A percentile compares a stretch with the other conserved stretches of the same genome.
Conservation (phyloP, 2,329 filamentous ascomycete species). For the Chalara sp. region DNA sequence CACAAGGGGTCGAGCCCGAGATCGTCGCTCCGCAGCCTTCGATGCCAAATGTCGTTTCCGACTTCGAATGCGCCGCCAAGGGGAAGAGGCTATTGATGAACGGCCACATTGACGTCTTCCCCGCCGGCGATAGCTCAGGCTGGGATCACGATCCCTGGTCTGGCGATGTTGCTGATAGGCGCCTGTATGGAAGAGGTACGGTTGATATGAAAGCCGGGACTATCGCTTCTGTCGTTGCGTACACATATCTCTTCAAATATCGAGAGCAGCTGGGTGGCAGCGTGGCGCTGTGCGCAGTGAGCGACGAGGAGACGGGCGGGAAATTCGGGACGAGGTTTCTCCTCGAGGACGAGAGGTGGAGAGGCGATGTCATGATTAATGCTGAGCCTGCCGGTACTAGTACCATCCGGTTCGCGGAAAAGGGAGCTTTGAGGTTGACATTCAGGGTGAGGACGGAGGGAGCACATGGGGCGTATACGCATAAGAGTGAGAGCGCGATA, state of each 20-base stretch:
- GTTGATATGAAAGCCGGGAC: conserved; percentile 40
- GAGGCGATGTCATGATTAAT: conserved; percentile 32
- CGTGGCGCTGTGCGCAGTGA: conserved; percentile 27
- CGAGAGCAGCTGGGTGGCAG: conserved; percentile 17
- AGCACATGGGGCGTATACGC: conserved; percentile 34
- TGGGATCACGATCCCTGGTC: conserved; percentile 33
- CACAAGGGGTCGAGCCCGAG: neutral
- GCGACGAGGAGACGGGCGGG: conserved; percentile 35
- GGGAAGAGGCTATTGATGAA: conserved; percentile 32
- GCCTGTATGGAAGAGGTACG: conserved; percentile 31
- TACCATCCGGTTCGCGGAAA: conserved; percentile 35
- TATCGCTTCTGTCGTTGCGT: conserved; percentile 33
- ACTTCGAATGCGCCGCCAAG: conserved; percentile 18
- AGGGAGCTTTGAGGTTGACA: conserved; percentile 33
- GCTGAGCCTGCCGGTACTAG: conserved; percentile 31
- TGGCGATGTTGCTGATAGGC: conserved; percentile 26
- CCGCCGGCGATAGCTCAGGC: conserved; percentile 26
- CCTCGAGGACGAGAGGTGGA: conserved; percentile 27
- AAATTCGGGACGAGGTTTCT: conserved; percentile 30
- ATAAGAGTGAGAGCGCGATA: conserved; percentile 24
- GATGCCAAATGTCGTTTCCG: conserved; percentile 22
- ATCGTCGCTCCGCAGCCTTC: neutral
- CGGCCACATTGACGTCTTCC: conserved; percentile 37
- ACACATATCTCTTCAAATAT: conserved; percentile 24
- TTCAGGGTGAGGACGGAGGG: conserved; percentile 28